Conservation (phyloP, 1,284 basidiomycete genomes). For the Exobasidium rhododendri region DNA sequence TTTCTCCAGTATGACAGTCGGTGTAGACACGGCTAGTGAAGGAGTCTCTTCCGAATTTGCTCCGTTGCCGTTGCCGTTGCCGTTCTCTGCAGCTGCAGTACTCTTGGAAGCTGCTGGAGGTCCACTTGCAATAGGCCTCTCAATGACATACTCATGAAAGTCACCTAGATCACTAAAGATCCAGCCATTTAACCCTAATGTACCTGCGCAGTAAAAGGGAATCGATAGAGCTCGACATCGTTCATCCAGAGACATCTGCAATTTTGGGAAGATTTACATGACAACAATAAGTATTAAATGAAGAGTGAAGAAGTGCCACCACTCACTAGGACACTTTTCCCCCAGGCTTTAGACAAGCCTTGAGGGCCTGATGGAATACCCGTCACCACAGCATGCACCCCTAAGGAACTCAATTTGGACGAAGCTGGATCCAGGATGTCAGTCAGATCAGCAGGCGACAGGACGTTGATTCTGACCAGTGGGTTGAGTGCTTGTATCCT, state of each 20-base stretch:
- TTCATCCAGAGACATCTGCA: constrained; percentile 72
- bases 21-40: neutral
- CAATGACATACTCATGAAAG: constrained; percentile 77
- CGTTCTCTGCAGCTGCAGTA: neutral
- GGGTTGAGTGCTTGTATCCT: constrained; percentile 87
- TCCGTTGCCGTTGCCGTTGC: neutral
- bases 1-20: constrained; percentile 56
- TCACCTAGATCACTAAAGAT: constrained; percentile 86
- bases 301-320: too few species aligned
- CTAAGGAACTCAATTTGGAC: constrained; percentile 56
- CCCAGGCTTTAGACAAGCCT: constrained; percentile 37
- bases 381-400: constrained; percentile 53
- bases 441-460: constrained; percentile 55
- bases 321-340: constrained; percentile 63
- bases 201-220: constrained; percentile 76
- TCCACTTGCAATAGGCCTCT: constrained; percentile 52
- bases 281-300: too few species aligned
- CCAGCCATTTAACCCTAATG: constrained; percentile 87
- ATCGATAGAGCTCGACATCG: constrained; percentile 61
- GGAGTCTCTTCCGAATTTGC: neutral
- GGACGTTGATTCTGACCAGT: constrained; percentile 73
- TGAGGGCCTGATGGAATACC: constrained; percentile 9
- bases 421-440: constrained; percentile 10
- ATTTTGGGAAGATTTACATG: too few species aligned
- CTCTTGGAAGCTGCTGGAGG: constrained; percentile 12